A percentile compares a stretch with the other conserved stretches of the same genome.
Evolutionary conservation across 352 stramenopile genomes (phyloP).

Genomic region (Phytophthora pistaciae): DNA sequence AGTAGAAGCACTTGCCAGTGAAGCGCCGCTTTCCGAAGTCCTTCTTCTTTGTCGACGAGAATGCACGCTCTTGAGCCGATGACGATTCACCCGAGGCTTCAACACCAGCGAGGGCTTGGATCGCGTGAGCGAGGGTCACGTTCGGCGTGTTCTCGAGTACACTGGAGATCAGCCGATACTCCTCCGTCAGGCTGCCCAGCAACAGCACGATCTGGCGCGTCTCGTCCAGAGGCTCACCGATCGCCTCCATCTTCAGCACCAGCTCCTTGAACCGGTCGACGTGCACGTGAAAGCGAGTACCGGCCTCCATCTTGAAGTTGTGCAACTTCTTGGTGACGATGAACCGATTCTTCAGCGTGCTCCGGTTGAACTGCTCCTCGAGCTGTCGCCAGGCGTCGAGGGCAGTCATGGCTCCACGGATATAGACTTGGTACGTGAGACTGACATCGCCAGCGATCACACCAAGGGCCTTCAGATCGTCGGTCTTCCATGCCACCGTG

Average conservation of each 20-base stretch:
- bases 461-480: slow-evolving; percentile 32
- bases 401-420: slow-evolving; percentile 3
- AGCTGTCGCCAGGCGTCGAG: slow-evolving; percentile 16
- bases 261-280: slow-evolving; percentile 11
- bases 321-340: slow-evolving; percentile 24
- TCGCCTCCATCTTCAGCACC: background rate
- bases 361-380: slow-evolving; percentile 27
- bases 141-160: slow-evolving; percentile 16
- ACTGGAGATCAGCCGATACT: slow-evolving; percentile 18
- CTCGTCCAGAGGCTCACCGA: slow-evolving; percentile 23
- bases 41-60: slow-evolving; percentile 11
- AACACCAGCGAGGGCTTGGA: slow-evolving; percentile 13
- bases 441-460: slow-evolving; percentile 20
- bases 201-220: slow-evolving; percentile 31
- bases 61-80: slow-evolving; percentile 21
- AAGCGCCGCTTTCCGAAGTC: slow-evolving; percentile 9
- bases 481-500: too few species aligned
- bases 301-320: slow-evolving; percentile 38
- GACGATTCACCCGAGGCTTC: slow-evolving; percentile 16
- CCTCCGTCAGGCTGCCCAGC: slow-evolving; percentile 30
- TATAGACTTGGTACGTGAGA: slow-evolving; percentile 30
- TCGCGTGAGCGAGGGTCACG: slow-evolving; percentile 8
- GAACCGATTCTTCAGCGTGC: slow-evolving; percentile 39
- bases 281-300: slow-evolving; percentile 1
- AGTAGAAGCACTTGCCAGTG: slow-evolving; percentile 20